Evolutionary conservation across 129 eudicot genomes (phyloP).

Genomic region (Centella asiatica): DNA sequence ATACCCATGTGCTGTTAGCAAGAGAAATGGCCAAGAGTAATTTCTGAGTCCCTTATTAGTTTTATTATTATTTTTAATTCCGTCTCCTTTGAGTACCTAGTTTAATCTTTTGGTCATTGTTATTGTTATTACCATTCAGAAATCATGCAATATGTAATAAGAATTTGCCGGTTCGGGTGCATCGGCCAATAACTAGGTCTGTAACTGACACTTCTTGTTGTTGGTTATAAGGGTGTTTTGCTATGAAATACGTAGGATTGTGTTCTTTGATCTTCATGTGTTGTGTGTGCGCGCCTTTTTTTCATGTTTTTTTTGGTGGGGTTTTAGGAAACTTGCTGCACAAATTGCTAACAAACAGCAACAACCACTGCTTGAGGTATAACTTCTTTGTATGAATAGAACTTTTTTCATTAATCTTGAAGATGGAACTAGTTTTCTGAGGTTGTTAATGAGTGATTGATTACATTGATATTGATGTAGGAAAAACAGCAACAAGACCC

Average conservation of each 20-base stretch:
- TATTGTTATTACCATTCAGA: constrained; percentile 25
- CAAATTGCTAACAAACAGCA: constrained; percentile 38
- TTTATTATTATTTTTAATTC: background rate
- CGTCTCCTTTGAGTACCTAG: constrained; percentile 4
- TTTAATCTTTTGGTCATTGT: background rate
- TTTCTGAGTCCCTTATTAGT: constrained; percentile 9
- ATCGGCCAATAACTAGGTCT: constrained; percentile 81
- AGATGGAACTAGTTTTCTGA: constrained; percentile 4
- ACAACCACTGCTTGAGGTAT: constrained; percentile 35
- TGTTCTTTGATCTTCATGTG: background rate
- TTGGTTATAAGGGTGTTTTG: constrained; percentile 11
- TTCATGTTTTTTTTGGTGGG: background rate
- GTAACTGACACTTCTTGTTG: constrained; percentile 22
- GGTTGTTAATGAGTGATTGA: constrained; percentile 1
- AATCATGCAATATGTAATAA: constrained; percentile 31
- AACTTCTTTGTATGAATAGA: background rate
- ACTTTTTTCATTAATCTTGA: background rate
- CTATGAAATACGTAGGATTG: background rate
- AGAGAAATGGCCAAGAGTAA: constrained; percentile 46
- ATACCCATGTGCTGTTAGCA: constrained; percentile 35
- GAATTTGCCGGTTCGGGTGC: constrained; percentile 52
- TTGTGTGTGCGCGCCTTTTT: constrained; percentile 2
- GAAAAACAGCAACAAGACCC: constrained; percentile 31
- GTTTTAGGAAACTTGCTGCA: constrained; percentile 63
- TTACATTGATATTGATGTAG: constrained; percentile 23